Evolutionary conservation across 805 yeast genomes (phyloP).

Genomic region (Candida berthetii): DNA sequence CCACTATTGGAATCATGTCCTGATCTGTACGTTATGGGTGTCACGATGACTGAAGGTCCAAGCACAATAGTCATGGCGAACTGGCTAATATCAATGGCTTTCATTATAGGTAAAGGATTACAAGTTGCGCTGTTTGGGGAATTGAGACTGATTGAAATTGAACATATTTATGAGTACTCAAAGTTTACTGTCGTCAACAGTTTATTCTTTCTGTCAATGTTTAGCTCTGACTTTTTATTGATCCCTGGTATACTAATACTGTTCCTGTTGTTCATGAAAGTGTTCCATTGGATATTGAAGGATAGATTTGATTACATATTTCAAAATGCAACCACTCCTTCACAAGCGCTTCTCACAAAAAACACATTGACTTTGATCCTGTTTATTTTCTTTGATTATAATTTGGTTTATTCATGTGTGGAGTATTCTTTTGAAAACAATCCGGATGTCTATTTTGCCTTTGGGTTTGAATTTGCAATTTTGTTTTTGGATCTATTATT

Average conservation of each 20-base stretch:
- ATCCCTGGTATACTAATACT: conserved; percentile 33
- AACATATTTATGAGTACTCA: conserved; percentile 62
- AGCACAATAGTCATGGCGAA: conserved; percentile 34
- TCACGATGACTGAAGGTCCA: conserved; percentile 45
- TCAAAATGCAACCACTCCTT: conserved; percentile 32
- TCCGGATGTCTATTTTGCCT: conserved; percentile 54
- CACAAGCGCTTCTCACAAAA: conserved; percentile 27
- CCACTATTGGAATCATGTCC: conserved; percentile 36
- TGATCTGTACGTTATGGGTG: conserved; percentile 35
- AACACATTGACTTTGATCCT: conserved; percentile 37
- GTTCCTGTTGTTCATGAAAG: conserved; percentile 46
- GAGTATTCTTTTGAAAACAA: conserved; percentile 29
- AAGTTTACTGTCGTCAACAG: conserved; percentile 62
- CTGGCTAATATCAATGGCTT: conserved; percentile 33
- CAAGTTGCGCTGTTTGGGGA: conserved; percentile 65
- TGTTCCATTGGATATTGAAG: conserved; percentile 68
- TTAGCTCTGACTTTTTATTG: conserved; percentile 39
- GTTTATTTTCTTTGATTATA: conserved; percentile 44
- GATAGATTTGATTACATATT: conserved; percentile 41
- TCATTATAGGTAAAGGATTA: conserved; percentile 38
- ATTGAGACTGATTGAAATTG: conserved; percentile 66
- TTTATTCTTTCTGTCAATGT: conserved; percentile 49
- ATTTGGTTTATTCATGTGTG: conserved; percentile 48
- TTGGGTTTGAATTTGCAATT: conserved; percentile 74
- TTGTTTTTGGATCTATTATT: conserved; percentile 48